A percentile compares a stretch with the other conserved stretches of the same genome.
Conservation (phyloP, 2,329 filamentous ascomycete genomes). For the Diaporthe australafricana region DNA sequence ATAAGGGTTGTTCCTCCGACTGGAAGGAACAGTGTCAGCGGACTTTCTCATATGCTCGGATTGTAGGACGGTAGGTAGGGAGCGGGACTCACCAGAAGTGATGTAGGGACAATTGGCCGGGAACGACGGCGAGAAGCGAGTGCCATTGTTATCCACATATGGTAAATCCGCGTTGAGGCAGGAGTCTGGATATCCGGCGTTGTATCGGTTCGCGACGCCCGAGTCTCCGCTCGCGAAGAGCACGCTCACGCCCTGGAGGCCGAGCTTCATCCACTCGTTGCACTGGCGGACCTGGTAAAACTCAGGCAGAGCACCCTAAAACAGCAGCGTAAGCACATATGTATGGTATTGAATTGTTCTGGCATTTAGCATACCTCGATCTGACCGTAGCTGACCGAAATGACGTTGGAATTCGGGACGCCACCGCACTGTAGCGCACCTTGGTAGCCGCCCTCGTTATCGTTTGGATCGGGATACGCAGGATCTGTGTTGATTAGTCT, state of each 20-base stretch:
- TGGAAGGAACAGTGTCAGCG: slow-evolving; percentile 11
- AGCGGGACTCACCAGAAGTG: slow-evolving; percentile 41
- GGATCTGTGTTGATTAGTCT: slow-evolving; percentile 49
- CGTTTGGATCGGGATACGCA: slow-evolving; percentile 57
- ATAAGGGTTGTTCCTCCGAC: slow-evolving; percentile 31
- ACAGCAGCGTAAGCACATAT: background rate
- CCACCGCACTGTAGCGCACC: slow-evolving; percentile 51
- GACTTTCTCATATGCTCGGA: background rate
- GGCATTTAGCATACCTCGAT: slow-evolving; percentile 51
- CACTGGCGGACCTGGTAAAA: slow-evolving; percentile 66
- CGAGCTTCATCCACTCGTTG: slow-evolving; percentile 64
- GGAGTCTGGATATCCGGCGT: slow-evolving; percentile 29
- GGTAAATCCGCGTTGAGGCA: slow-evolving; percentile 27
- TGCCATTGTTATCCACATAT: slow-evolving; percentile 34
- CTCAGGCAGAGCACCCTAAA: slow-evolving; percentile 58
- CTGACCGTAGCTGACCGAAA: slow-evolving; percentile 67
- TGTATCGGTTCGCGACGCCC: slow-evolving; percentile 48
- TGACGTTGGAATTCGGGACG: slow-evolving; percentile 64
- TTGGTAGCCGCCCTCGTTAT: slow-evolving; percentile 57
- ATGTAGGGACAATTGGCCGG: slow-evolving; percentile 34
- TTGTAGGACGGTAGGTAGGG: slow-evolving; percentile 33
- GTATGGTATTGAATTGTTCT: no score
- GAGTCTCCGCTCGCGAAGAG: slow-evolving; percentile 61
- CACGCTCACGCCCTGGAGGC: slow-evolving; percentile 59
- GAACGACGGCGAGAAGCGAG: slow-evolving; percentile 33